Base-by-base conservation (phyloP, 2,329 filamentous ascomycete genomes). In the Verticillium nubilum region DNA sequence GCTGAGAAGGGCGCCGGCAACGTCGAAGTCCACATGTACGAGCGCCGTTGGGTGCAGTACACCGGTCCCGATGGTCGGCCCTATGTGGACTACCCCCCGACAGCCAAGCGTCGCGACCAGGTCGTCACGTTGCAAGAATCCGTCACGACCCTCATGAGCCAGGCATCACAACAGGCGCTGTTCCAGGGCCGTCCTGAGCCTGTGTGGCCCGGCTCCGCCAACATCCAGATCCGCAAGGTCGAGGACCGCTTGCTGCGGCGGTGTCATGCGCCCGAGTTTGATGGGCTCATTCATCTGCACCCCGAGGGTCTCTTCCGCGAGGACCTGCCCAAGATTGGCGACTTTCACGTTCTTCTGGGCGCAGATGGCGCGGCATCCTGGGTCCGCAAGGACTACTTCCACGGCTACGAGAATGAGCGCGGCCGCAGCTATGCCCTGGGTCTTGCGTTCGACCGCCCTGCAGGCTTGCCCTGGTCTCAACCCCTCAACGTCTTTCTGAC, bases 191-290 rank as follows among this genome's bases (percentile, higher is more conserved):
- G 69, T 2, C 70, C 72, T 1, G 72, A 74, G 59, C 61, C 65
- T 1, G 72, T 74, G 0, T 74, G 72, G 72, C 72, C 72, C 4
- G 70, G 68, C 0, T 73, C 71, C 7, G 70, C 70, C 23, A 74
- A 74, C 56, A 71, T 74, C 25, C 72, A 74, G 60, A 74, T 74
- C 57, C 70, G 72, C 52, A 74, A 74, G 64, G 70, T 74, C n/a
- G 72, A 74, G 47, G 72, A 74, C 50, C 64, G 71, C 5, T 66
- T 74, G 23, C 68, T 74, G n/a, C 65, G 64, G 35, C 67, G 71
- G 6, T 71, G 68, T n/a, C 72, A 74, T 59, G 67, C 68, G 13
- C 61, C 64, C 3, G 65, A 71, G 54, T 73, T 74, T 57, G 61
- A 64, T 2, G 69, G 66, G 0, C 57, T 71, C 13, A 72, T 74